Evolutionary conservation across 495 filamentous ascomycete species (phyloP).

Genomic region (Talaromyces adpressus): DNA sequence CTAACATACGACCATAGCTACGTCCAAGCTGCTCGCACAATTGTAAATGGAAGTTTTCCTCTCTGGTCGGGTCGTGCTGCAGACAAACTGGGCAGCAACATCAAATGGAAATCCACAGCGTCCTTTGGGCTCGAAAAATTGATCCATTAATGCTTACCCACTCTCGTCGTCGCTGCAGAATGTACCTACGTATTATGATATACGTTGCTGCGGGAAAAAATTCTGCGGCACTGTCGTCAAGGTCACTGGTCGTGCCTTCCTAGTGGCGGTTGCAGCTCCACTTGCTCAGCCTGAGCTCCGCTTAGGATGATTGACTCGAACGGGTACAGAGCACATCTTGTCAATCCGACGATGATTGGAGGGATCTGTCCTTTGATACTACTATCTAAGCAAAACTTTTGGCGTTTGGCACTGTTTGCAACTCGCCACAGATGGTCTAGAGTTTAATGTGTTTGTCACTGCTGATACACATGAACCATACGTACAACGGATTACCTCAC

Average conservation of each 20-base stretch:
- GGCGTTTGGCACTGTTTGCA: neutral
- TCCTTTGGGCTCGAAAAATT: neutral
- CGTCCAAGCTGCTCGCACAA: neutral
- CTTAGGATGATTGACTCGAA: neutral
- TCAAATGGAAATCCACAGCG: neutral
- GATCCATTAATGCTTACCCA: neutral
- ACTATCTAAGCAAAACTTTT: neutral
- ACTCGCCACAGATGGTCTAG: neutral
- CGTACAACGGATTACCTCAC: no score
- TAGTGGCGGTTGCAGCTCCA: conserved; percentile 9
- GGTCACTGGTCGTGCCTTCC: neutral
- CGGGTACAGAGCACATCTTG: neutral
- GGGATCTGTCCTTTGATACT: neutral
- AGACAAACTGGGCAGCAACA: conserved; percentile 2
- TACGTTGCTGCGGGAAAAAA: neutral
- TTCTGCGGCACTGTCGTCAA: conserved; percentile 6
- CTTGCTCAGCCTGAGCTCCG: neutral
- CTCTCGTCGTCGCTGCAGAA: neutral
- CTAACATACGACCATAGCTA: neutral
- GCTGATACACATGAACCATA: conserved; percentile 14
- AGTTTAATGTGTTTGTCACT: neutral
- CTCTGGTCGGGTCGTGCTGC: neutral
- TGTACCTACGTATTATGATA: neutral
- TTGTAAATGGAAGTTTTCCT: neutral
- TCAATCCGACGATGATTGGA: neutral